A percentile compares a stretch with the other conserved stretches of the same genome.
These are phyloP conservation scores for Cephalotrichum gorgonifer DNA, from an alignment of 2,329 filamentous ascomycete species.

Conservation along the genomic window DNA sequence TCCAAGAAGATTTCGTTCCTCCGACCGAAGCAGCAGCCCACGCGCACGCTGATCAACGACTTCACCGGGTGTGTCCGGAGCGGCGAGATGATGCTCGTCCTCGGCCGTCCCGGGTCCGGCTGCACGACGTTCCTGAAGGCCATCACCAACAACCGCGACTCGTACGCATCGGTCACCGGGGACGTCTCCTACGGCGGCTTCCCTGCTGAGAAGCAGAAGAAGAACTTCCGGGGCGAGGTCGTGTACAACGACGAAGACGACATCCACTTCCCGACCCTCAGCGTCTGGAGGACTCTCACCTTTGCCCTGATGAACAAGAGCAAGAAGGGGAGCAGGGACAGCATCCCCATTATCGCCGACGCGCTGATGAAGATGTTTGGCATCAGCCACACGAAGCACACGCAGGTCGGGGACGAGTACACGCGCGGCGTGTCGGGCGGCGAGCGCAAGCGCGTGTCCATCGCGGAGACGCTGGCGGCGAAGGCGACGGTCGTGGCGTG, in stretches of 20 bases:
- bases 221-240: constrained; percentile 40
- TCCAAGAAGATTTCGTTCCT: constrained; percentile 23
- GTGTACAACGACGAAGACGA: constrained; percentile 57
- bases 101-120: constrained; percentile 44
- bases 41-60: constrained; percentile 11
- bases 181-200: constrained; percentile 11
- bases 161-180: background rate
- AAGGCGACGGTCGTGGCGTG: constrained; percentile 14
- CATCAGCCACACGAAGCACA: constrained; percentile 65
- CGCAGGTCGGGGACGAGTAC: constrained; percentile 63
- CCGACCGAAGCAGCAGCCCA: background rate
- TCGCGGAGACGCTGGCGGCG: constrained; percentile 50
- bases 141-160: constrained; percentile 30
- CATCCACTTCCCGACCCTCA: constrained; percentile 54
- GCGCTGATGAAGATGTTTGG: constrained; percentile 69
- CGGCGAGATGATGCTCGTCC: constrained; percentile 22
- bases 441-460: constrained; percentile 70
- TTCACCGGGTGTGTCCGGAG: constrained; percentile 41
- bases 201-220: constrained; percentile 22
- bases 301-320: constrained; percentile 53
- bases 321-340: constrained; percentile 41
- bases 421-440: constrained; percentile 69
- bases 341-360: constrained; percentile 57
- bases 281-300: constrained; percentile 51
- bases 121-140: constrained; percentile 50